Evolutionary conservation across 495 filamentous ascomycete species (phyloP), one percentile per base, ranked within the genome.

Genomic region (Annulohypoxylon moriforme): DNA sequence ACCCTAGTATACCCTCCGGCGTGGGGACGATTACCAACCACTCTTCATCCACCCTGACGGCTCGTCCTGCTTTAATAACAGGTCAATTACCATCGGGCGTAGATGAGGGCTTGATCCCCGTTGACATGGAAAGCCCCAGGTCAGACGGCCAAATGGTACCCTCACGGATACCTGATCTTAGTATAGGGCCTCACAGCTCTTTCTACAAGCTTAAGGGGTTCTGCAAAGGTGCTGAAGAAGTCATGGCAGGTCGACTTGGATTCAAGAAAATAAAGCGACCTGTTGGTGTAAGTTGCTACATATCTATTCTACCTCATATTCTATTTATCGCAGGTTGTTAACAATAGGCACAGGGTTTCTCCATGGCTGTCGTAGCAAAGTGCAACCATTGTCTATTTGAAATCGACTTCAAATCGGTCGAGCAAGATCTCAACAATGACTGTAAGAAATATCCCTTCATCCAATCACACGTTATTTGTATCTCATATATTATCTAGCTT

Each of bases 151-250:
- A 52, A 22, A 44, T 52, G 5, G 52, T 67, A 1, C 65, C 71
- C 2, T 20, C 52, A 22, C 68, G 71, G 50, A 74, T 79, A 57
- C 52, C 73, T 4, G 79, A 79, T 52, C 79, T 76, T 58, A 75
- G 60, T 33, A 80, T 84, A 58, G 76, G 66, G 9, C 68, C 75
- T 10, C 50, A 47, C 9, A 80, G 78, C 49, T 82, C 81, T 3
- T 80, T 82, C 66, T 78, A 81, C 31, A 77, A 76, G 64, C 47
- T 77, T 13, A 84, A 84, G 40, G 80, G 80, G 14, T 81, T 84
- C 68, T 84, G 81, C 42, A 79, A 79, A n/a, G 81, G 81, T 3
- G 80, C 81, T 8, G 79, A 75, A 31, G 80, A 80, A 24, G 73
- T 77, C 11, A 70, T 78, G 31, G 74, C 72, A 22, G 78, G 80